Base-by-base conservation (phyloP, 1,284 basidiomycete genomes). In the Trametes polyzona region DNA sequence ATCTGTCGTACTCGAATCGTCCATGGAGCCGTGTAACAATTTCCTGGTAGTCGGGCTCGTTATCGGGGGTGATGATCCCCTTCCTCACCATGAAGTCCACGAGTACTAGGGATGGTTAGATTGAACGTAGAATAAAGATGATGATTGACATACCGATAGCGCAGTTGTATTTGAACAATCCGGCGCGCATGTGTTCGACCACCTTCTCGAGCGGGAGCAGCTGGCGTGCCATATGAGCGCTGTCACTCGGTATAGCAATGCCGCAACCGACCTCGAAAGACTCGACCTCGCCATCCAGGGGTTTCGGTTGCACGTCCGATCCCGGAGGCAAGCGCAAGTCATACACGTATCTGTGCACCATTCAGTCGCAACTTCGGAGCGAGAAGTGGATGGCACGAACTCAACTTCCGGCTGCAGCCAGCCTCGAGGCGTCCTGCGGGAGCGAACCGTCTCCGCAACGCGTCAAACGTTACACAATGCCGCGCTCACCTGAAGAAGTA, bases 221-320 rank as follows among this genome's bases (percentile, higher is more conserved):
- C 91, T 93, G 47, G 14, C 12, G 16, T 35, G 23, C 6, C 4
- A 2, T 3, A 7, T 30, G n/a, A 29, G 36, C n/a, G n/a, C n/a
- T n/a, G n/a, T n/a, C n/a, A n/a, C n/a, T n/a, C n/a, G n/a, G n/a
- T n/a, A n/a, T n/a, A n/a, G n/a, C n/a, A n/a, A n/a, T n/a, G n/a
- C n/a, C n/a, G n/a, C n/a, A n/a, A 30, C 51, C 14, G 5, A 90
- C 91, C 76, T 90, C 86, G 66, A 98, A 98, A 1, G 83, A 88
- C 69, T 97, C 94, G 4, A 98, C 96, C 71, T 98, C 96, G 29
- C 92, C 95, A 64, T 98, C 96, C 35, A 86, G 79, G 0, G 95
- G 95, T 44, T 78, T 80, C 0, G 93, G 92, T 37, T 80, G 74
- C 58, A 23, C 78, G 67, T 58, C 84, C 80, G 16, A 75, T 68